Base-by-base conservation (phyloP, 495 filamentous ascomycete species). In the Penicillium coprophilum region DNA sequence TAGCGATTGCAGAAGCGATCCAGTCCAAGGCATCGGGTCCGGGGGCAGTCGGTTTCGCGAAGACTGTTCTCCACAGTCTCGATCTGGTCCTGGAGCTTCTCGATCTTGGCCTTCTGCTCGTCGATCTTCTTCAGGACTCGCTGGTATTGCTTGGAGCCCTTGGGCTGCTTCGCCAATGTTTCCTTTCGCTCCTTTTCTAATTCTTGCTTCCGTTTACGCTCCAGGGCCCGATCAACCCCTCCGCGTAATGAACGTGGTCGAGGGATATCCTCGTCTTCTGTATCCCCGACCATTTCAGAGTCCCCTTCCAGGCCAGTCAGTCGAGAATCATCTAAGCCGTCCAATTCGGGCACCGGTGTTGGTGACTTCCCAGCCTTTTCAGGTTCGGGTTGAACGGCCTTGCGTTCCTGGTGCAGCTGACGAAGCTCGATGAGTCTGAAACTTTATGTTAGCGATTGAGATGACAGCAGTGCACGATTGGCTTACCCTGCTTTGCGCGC, bases 1-100 rank as follows among this genome's bases (percentile, higher is more conserved):
- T 97, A 98, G 20, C 92, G 89, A 66, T 97, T 98, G 85, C 90
- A 96, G 77, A 96, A 98, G 23, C 94, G 84, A 68, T 98, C 94
- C 59, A 91, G 90, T 43, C 94, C 94, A 11, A 98, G 80, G 50
- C 91, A 85, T 53, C 87, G 85, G 13, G 92, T 96, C 48, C 94
- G 87, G 38, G 91, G 88, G 65, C 93, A 96, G 67, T 96, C 91
- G 40, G 91, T 88, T 71, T 97, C 92, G 50, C 94, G 86, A 34
- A 98, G 81, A 66, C 97, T 91, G 58, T 96, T 91, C 62, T 97
- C 93, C 43, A 94, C 80, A 9, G 84, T 83, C 8, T 81, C 80
- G 59, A 98, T 96, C 63, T 92, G 85, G 17, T 88, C 86, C 65
- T 98, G 92, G 64, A 86, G 87, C 55, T 87, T 85, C 59, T 82